These are phyloP conservation scores for Trematosphaeria pertusa DNA, from an alignment of 2,329 filamentous ascomycete species.

Conservation along the genomic window DNA sequence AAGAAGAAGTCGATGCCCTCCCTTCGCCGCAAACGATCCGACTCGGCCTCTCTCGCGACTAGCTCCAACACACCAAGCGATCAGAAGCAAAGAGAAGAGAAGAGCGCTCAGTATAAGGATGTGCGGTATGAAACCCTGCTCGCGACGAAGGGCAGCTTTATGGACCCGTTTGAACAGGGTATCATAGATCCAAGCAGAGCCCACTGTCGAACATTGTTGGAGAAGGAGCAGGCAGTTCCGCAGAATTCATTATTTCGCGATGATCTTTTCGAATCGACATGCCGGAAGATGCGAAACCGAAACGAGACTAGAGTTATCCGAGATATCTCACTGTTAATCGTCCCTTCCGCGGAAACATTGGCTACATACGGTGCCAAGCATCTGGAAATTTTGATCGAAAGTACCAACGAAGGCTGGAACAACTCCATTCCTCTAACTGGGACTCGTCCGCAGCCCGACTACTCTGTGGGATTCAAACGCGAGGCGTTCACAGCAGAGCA, in stretches of 20 bases:
- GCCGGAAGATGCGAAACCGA: conserved; percentile 16
- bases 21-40: conserved; percentile 18
- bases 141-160: conserved; percentile 45
- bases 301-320: conserved; percentile 25
- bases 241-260: conserved; percentile 12
- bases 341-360: conserved; percentile 49
- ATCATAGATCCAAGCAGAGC: conserved; percentile 6
- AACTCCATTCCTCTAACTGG: conserved; percentile 48
- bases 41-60: conserved; percentile 1
- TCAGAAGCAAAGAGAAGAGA: conserved; percentile 25
- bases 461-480: conserved; percentile 52
- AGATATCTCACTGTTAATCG: conserved; percentile 15
- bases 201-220: conserved; percentile 8
- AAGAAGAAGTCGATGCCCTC: conserved; percentile 18
- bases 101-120: conserved; percentile 34
- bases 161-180: conserved; percentile 24
- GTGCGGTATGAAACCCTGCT: conserved; percentile 49
- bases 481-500: conserved; percentile 54
- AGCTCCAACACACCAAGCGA: conserved; percentile 13
- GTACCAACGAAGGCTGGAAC: conserved; percentile 53
- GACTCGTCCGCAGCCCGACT: conserved; percentile 54
- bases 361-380: conserved; percentile 22
- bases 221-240: conserved; percentile 3
- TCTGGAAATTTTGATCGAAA: conserved; percentile 47
- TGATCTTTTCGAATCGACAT: conserved; percentile 26